Conservation (phyloP, 441 rosid species). For the Bocquillonia castaneifolia region DNA sequence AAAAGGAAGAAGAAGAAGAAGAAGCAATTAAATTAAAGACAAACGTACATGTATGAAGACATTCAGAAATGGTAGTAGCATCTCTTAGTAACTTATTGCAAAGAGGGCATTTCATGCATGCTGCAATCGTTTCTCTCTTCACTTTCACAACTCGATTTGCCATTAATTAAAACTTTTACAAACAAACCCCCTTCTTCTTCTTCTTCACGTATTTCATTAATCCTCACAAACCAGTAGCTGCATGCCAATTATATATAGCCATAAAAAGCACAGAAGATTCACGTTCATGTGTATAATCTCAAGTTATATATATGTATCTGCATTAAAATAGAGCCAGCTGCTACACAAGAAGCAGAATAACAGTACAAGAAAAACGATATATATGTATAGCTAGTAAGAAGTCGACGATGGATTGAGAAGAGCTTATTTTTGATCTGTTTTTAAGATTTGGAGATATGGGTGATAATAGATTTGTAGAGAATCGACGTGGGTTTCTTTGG, state of each 20-base stretch:
- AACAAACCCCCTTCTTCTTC: not conserved
- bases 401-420: too few relatives aligned
- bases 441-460: constrained; percentile 10
- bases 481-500: constrained; percentile 38
- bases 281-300: constrained; percentile 42
- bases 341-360: not conserved
- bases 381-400: too few relatives aligned
- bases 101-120: constrained; percentile 78
- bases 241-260: constrained; percentile 24
- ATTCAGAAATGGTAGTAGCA: constrained; percentile 85
- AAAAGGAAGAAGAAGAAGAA: not conserved
- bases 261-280: constrained; percentile 26
- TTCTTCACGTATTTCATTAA: not conserved
- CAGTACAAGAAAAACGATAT: not conserved
- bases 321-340: constrained; percentile 30
- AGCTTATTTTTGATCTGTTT: not conserved
- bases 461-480: constrained; percentile 22
- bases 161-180: constrained; percentile 33
- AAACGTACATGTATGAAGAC: constrained; percentile 84
- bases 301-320: constrained; percentile 18
- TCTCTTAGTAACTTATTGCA: constrained; percentile 55
- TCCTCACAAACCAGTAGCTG: constrained; percentile 10
- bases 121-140: constrained; percentile 59
- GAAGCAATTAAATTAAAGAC: not conserved
- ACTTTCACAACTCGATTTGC: constrained; percentile 59